phyloP scores from a whole-genome alignment of 805 yeast genomes.

The Wickerhamomyces strasburgensis region DNA sequence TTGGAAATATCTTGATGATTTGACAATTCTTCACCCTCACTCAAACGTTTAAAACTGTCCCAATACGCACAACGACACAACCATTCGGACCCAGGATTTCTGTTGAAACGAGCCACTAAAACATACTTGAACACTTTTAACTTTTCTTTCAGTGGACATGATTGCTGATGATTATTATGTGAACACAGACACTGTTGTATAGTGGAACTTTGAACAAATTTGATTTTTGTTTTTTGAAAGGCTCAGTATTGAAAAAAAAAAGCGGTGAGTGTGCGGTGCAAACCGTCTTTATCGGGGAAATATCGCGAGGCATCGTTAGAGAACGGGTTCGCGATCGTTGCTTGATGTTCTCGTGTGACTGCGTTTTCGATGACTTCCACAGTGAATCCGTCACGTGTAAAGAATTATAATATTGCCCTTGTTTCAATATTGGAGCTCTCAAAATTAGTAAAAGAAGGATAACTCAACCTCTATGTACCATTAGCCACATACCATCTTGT shows the following conservation, averaged over 20 bases:
- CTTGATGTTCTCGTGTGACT: slow-evolving; percentile 9
- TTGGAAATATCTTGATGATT: no score
- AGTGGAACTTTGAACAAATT: slow-evolving; percentile 20
- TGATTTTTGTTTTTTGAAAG: slow-evolving; percentile 18
- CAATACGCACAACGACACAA: no score
- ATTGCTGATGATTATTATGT: slow-evolving; percentile 26
- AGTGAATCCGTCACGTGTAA: not conserved
- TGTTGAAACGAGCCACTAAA: slow-evolving; percentile 4
- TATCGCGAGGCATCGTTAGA: slow-evolving; percentile 6
- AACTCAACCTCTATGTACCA: no score
- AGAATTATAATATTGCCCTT: no score
- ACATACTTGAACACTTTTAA: slow-evolving; percentile 89
- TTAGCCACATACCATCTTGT: no score
- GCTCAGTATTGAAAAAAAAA: slow-evolving; percentile 6
- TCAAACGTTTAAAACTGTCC: no score
- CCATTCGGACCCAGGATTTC: not conserved
- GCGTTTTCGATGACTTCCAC: slow-evolving; percentile 2
- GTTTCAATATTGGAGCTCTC: no score
- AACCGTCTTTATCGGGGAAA: slow-evolving; percentile 8
- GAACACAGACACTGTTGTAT: slow-evolving; percentile 6
- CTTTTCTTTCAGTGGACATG: slow-evolving; percentile 51
- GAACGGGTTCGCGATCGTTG: slow-evolving; percentile 3
- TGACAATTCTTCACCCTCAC: no score
- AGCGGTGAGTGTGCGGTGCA: slow-evolving; percentile 6
- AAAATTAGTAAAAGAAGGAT: no score